A percentile compares a stretch with the other conserved stretches of the same genome.
Evolutionary conservation across 202 grass and related monocot species (phyloP).

Genomic region (Eragrostis tef): DNA sequence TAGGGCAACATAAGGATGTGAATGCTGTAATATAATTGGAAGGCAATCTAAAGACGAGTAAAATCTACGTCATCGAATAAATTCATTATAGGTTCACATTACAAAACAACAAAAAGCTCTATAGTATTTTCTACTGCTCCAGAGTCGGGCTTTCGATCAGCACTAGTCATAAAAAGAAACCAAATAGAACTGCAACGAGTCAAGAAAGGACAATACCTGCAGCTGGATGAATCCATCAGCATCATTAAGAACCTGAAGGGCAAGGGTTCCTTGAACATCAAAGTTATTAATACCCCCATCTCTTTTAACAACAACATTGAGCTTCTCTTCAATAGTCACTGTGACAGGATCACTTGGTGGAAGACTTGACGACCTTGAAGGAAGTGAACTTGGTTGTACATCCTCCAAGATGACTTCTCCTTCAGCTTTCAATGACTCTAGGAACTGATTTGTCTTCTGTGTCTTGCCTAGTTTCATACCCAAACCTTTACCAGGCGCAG

Average conservation of each 20-base stretch:
- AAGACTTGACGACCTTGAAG: conserved; percentile 52
- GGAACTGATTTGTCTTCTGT: conserved; percentile 82
- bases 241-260: conserved; percentile 84
- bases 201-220: conserved; percentile 54
- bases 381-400: conserved; percentile 59
- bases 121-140: not conserved
- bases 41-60: too few relatives aligned
- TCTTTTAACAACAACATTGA: conserved; percentile 74
- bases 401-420: conserved; percentile 93
- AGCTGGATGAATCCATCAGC: conserved; percentile 84
- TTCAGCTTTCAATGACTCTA: conserved; percentile 90
- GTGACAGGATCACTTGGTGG: conserved; percentile 71
- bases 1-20: not conserved
- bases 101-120: not conserved
- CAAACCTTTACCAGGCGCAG: conserved; percentile 68
- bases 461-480: conserved; percentile 88
- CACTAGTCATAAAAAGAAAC: not conserved
- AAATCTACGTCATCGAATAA: not conserved
- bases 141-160: not conserved
- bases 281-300: conserved; percentile 78
- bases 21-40: not conserved
- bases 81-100: not conserved
- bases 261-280: conserved; percentile 86
- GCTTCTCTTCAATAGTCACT: conserved; percentile 81
- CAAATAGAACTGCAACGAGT: not conserved